Evolutionary conservation across 1,284 basidiomycete genomes (phyloP), one percentile per base, ranked within the genome.

Genomic region (Apiotrichum akiyoshidainum): DNA sequence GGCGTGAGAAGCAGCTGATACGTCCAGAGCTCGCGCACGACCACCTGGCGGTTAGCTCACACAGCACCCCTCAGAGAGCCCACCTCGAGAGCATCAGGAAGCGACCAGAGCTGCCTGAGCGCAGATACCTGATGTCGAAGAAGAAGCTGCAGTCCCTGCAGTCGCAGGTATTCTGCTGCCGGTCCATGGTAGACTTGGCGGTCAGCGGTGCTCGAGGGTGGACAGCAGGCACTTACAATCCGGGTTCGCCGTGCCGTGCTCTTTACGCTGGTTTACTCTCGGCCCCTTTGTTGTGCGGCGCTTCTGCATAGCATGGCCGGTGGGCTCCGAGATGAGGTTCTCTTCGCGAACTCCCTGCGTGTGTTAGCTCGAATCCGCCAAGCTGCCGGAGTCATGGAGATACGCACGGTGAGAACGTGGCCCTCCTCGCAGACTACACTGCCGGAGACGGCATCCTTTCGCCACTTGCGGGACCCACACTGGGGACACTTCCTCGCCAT

Each of bases 21-120:
- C 1, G 85, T 81, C 90, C 92, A 93, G 31, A 91, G 66, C 68
- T 94, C 91, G 62, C 86, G 83, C 66, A 89, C 91, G 46, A 91
- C 79, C 35, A 83, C 78, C 90, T 92, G 58, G n/a, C 37, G 31
- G 37, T 52, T 17, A 52, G 49, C 41, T 48, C 7, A 48, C 52
- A 49, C 9, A 33, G 13, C 35, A 12, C 11, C 26, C n/a, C n/a
- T n/a, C 11, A n/a, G 17, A 33, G n/a, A 26, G 71, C 81, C 52
- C 54, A 90, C 91, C 83, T 93, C 91, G 63, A 89, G 88, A 60
- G 88, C 87, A 0, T 82, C 74, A 9, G 90, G 90, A 9, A 94
- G 78, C 14, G 80, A 71, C 91, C 91, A 94, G 5, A 86, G 65
- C 22, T 75, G 69, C 7, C 71, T 81, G 47, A 94, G 73, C n/a